Base-by-base conservation (phyloP, 768 basidiomycete species). In the Xerocomus spinulosus region DNA sequence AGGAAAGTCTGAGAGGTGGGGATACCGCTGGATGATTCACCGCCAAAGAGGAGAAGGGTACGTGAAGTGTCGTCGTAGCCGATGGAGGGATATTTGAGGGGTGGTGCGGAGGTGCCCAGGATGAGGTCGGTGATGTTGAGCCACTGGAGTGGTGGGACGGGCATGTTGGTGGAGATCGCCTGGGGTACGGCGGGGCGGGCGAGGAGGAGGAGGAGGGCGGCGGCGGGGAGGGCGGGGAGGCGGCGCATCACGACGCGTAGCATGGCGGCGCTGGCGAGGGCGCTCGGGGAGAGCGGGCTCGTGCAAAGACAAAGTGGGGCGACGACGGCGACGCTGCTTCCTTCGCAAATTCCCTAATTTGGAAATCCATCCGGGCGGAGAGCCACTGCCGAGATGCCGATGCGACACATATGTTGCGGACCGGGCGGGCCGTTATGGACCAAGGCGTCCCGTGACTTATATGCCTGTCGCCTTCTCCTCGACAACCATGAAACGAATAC, bases 1-100 rank as follows among this genome's bases (percentile, higher is more conserved):
- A 88, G 70, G 60, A 79, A 85, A 2, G 87, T 89, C 53, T 79
- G 72, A 1, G 76, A 76, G 60, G 80, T 81, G 39, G 74, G 71
- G 24, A 85, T 72, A 10, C 83, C 82, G 51, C 76, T 77, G 46
- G 78, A 71, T 5, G 86, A 84, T 67, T 87, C 76, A 39, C 87
- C 87, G 42, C 87, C 87, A 58, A 88, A 90, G 44, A 90, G 74
- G 55, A 90, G 70, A 44, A 90, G 65, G 9, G 74, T 76, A 42
- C 80, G 77, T 55, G 77, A 77, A 29, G 33, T 49, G 54, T 62
- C 66, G 57, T 71, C 66, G 59, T 71, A 75, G 13, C 85, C 88
- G 54, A 91, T 81, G 28, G 83, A 75, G 7, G 85, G 79, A 57
- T 86, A 82, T 63, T 80, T 84, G 54, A 89, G 73, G 7, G 82